Evolutionary conservation across 345 rosid genomes (phyloP).

Genomic region (Corchorus capsularis): DNA sequence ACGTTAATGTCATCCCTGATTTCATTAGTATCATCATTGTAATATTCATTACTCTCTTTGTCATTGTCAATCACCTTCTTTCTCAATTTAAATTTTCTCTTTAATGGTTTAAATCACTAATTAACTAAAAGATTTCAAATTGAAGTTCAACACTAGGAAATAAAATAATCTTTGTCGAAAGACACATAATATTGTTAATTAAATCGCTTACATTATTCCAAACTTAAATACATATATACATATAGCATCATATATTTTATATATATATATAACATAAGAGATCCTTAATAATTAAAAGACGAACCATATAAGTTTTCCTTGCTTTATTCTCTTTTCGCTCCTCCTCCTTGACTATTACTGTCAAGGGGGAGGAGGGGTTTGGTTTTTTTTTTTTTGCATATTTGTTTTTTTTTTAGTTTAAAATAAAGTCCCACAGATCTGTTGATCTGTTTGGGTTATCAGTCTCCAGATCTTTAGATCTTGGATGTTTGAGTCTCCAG

Average conservation of each 20-base stretch:
- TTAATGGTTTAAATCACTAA: slow-evolving; percentile 9
- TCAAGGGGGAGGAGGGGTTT: too few relatives aligned
- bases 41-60: slow-evolving; percentile 12
- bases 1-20: slow-evolving; percentile 14
- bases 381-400: too few relatives aligned
- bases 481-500: too few relatives aligned
- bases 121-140: too few relatives aligned
- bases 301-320: background rate
- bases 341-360: too few relatives aligned
- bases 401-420: too few relatives aligned
- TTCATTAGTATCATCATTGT: slow-evolving; percentile 13
- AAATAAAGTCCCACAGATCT: too few relatives aligned
- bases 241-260: background rate
- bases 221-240: background rate
- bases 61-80: slow-evolving; percentile 20
- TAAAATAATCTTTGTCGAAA: slow-evolving; percentile 11
- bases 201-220: background rate
- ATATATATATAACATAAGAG: background rate
- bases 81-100: background rate
- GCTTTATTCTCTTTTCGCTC: too few relatives aligned
- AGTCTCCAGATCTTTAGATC: too few relatives aligned
- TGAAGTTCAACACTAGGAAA: background rate
- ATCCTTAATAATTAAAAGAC: background rate
- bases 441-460: too few relatives aligned
- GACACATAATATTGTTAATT: background rate